Conservation (phyloP, 176 grass and related monocot genomes). For the Eragrostis nindensis region DNA sequence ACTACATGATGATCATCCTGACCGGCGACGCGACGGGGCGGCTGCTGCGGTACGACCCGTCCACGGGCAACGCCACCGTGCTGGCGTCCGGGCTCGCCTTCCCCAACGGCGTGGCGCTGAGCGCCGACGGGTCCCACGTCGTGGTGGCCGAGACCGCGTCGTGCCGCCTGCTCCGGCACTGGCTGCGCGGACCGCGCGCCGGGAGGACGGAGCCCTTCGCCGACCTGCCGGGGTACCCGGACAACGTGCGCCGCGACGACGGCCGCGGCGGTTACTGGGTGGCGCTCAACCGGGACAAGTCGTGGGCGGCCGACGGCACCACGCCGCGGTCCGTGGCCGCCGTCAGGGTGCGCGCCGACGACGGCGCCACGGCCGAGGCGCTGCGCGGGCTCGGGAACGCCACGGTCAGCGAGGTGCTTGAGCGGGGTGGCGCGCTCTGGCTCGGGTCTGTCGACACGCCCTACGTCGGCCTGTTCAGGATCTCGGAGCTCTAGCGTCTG, state of each 20-base stretch:
- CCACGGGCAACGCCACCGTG: slow-evolving; percentile 51
- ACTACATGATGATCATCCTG: slow-evolving; percentile 54
- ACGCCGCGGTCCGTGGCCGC: slow-evolving; percentile 46
- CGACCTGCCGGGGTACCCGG: slow-evolving; percentile 82
- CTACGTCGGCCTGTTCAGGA: slow-evolving; percentile 65
- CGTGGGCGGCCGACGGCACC: background rate
- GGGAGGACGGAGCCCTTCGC: slow-evolving; percentile 55
- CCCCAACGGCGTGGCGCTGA: slow-evolving; percentile 79
- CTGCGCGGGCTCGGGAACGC: slow-evolving; percentile 45
- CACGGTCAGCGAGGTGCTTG: slow-evolving; percentile 73
- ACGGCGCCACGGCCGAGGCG: slow-evolving; percentile 46
- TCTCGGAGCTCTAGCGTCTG: background rate
- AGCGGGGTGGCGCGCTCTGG: slow-evolving; percentile 65
- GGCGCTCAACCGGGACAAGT: slow-evolving; percentile 64
- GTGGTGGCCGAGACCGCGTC: slow-evolving; percentile 59
- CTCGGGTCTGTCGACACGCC: slow-evolving; percentile 78
- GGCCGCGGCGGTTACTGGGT: slow-evolving; percentile 69
- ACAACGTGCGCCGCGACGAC: slow-evolving; percentile 65
- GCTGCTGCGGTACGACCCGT: slow-evolving; percentile 62
- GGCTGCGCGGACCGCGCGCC: slow-evolving; percentile 51
- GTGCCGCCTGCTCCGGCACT: slow-evolving; percentile 69
- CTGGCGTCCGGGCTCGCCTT: slow-evolving; percentile 54
- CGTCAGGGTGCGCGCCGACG: slow-evolving; percentile 51
- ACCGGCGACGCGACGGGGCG: slow-evolving; percentile 66
- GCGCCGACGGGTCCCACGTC: slow-evolving; percentile 62